These are phyloP conservation scores for Thinopyrum elongatum DNA, from an alignment of 176 grass and related monocot species.

Conservation along the genomic window DNA sequence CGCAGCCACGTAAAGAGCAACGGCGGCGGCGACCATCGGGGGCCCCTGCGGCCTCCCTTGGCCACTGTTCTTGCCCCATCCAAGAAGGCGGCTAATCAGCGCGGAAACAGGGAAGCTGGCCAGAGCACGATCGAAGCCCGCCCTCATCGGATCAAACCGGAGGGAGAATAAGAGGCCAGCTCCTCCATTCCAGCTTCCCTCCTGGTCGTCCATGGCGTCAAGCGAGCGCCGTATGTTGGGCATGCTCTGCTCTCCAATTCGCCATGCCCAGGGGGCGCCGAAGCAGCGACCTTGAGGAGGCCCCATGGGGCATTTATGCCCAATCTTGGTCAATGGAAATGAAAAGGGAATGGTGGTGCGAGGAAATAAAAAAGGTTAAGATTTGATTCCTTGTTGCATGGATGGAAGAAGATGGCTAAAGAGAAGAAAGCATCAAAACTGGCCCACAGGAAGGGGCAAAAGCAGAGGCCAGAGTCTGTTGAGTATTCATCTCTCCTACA, in stretches of 20 bases:
- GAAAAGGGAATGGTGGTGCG: not conserved
- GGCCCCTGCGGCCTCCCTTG: not conserved
- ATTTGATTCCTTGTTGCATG: constrained; percentile 38
- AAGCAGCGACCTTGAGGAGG: constrained; percentile 16
- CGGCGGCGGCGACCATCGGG: not conserved
- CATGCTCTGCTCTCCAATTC: constrained; percentile 20
- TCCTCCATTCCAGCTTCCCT: not conserved
- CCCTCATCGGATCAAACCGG: constrained; percentile 21
- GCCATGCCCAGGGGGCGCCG: constrained; percentile 23
- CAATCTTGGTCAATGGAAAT: constrained; percentile 3
- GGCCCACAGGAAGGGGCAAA: constrained; percentile 17
- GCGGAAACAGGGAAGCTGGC: constrained; percentile 31
- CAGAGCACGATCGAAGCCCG: not conserved
- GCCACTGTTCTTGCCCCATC: not conserved
- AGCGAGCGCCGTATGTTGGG: not conserved
- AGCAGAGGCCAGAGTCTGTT: constrained; percentile 31
- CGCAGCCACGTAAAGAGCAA: not conserved
- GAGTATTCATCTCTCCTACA: not conserved
- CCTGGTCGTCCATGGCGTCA: constrained; percentile 15
- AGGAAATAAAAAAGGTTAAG: not conserved
- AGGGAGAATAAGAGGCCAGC: constrained; percentile 29
- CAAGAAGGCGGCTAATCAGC: constrained; percentile 26
- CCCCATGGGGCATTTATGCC: constrained; percentile 43
- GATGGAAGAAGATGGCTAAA: constrained; percentile 2
- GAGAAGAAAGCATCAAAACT: constrained; percentile 36